Evolutionary conservation across 2,329 filamentous ascomycete species (phyloP).

Genomic region (Neonectria magnoliae): DNA sequence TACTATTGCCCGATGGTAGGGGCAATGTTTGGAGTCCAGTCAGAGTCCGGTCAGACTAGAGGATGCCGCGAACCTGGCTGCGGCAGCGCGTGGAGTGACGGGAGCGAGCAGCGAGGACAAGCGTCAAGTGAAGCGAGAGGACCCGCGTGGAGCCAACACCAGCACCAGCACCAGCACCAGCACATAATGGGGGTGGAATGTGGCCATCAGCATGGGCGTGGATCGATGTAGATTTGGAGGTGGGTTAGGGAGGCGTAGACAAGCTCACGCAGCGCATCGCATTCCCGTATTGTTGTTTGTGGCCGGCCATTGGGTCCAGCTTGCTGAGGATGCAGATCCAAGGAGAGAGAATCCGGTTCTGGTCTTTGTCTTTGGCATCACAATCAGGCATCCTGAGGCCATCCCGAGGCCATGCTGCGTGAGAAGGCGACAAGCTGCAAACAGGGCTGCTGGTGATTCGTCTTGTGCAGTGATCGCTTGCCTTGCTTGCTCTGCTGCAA

Average conservation of each 20-base stretch:
- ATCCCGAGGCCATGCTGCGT: neutral
- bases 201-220: neutral
- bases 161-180: no score
- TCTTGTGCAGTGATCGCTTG: neutral
- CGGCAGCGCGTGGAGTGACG: conserved; percentile 4
- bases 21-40: neutral
- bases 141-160: neutral
- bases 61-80: conserved; percentile 11
- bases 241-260: neutral
- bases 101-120: conserved; percentile 8
- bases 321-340: neutral
- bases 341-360: neutral
- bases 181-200: neutral
- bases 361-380: neutral
- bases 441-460: neutral
- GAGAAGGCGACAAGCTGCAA: neutral
- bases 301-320: neutral
- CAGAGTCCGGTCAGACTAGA: neutral
- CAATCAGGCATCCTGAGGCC: neutral
- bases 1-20: neutral
- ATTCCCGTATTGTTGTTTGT: neutral
- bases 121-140: neutral
- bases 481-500: neutral
- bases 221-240: neutral
- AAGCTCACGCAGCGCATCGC: neutral